phyloP scores from a whole-genome alignment of 2,329 filamentous ascomycete species.

The Aspergillus viridinutans region DNA sequence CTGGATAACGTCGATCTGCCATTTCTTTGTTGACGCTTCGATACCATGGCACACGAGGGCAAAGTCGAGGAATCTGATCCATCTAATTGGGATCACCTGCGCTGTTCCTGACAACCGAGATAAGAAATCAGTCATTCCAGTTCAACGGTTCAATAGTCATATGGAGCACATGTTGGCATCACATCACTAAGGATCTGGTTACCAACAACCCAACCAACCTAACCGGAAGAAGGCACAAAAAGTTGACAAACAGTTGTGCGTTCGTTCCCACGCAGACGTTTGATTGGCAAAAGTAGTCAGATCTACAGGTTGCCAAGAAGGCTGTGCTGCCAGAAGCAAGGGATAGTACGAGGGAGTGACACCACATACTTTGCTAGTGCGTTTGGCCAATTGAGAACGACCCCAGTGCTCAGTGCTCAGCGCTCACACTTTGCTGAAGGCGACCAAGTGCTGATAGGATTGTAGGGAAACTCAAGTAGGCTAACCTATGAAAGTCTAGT shows the following conservation, averaged over 20 bases:
- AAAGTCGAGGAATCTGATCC: conserved; percentile 2
- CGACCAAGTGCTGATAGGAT: not conserved
- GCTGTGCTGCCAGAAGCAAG: conserved; percentile 16
- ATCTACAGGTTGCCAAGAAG: conserved; percentile 18
- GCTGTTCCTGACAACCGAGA: not conserved
- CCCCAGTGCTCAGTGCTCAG: no score
- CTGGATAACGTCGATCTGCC: not conserved
- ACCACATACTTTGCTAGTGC: not conserved
- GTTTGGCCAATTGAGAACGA: not conserved
- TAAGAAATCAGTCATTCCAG: not conserved
- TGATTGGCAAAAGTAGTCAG: conserved; percentile 10
- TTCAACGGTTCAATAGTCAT: not conserved
- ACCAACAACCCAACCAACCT: no score
- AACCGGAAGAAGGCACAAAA: conserved; percentile 5
- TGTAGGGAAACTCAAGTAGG: not conserved
- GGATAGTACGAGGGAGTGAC: not conserved
- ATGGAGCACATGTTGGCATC: not conserved
- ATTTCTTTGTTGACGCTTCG: not conserved
- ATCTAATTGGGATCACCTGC: not conserved
- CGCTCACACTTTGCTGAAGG: not conserved
- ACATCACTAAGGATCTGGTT: no score
- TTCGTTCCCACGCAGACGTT: not conserved
- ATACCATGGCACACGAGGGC: not conserved
- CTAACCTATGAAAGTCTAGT: not conserved
- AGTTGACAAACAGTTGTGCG: conserved; percentile 11